Base-by-base conservation (phyloP, 805 yeast genomes). In the Wickerhamomyces queroliae region DNA sequence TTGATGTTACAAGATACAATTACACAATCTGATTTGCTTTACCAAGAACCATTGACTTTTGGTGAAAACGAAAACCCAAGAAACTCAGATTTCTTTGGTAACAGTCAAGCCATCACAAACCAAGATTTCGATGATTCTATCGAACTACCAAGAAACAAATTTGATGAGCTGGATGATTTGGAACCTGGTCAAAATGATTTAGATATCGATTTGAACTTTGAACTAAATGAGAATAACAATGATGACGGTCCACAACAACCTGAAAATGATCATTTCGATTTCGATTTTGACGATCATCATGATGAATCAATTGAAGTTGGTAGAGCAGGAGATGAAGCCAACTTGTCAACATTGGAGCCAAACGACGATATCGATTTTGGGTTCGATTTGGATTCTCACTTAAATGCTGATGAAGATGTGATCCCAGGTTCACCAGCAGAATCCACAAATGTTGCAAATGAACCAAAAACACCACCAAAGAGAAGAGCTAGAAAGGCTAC, bases 1-100 rank as follows among this genome's bases (percentile, higher is more conserved):
- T 68, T 85, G 35, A 74, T 80, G 2, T 67, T 89, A 48, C 78
- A 73, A 51, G 95, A 89, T 61, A 84, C 86, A 16, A 81, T 88
- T 33, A 83, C 95, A 0, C 86, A 80, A 43, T 71, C 80, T 28
- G 95, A 86, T 53, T 75, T 87, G 46, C 63, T 85, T 30, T 74
- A 74, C 45, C 85, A 79, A 47, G 85, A 78, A 34, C 83, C 83
- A 24, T 60, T 76, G 49, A 51, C 47, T 13, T 49, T 53, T 34
- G 64, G 53, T 37, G 61, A 50, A 28, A 51, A 44, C 11, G 44
- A 46, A 9, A 48, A 41, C 21, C 49, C 36, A 49, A 53, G 33
- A 29, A 44, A 38, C 23, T 35, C 33, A 20, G 44, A 44, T 37
- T 47, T 43, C 35, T 47, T 37, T 28, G 46, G 45, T 21, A 32